Evolutionary conservation across 1,139 yeast genomes (phyloP).

Genomic region (Kazachstania sp.): DNA sequence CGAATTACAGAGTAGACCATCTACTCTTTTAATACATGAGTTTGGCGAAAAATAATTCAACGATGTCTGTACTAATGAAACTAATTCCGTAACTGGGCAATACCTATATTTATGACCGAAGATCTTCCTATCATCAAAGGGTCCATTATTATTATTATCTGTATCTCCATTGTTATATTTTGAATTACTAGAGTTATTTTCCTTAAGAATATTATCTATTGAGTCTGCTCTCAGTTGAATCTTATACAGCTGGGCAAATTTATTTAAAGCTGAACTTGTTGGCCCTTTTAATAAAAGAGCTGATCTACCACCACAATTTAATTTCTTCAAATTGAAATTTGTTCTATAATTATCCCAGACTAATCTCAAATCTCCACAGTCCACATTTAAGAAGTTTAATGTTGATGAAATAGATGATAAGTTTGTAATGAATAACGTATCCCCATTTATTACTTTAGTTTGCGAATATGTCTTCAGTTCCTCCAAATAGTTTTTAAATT

Average conservation of each 20-base stretch:
- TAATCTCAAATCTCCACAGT: conserved; percentile 49
- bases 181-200: too few species aligned
- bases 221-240: conserved; percentile 29
- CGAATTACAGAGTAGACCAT: conserved; percentile 71
- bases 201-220: neutral
- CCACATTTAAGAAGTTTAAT: conserved; percentile 60
- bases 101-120: neutral
- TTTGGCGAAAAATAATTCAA: conserved; percentile 70
- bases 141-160: neutral
- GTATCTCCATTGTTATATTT: neutral
- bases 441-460: conserved; percentile 44
- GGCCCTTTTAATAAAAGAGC: conserved; percentile 60
- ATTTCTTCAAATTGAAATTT: conserved; percentile 65
- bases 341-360: conserved; percentile 53
- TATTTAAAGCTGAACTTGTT: conserved; percentile 71
- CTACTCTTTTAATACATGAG: conserved; percentile 55
- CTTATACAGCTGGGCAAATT: conserved; percentile 68
- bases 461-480: conserved; percentile 53
- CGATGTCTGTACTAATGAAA: conserved; percentile 64
- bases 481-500: conserved; percentile 52
- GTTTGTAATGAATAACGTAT: conserved; percentile 70
- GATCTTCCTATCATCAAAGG: neutral
- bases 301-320: conserved; percentile 82
- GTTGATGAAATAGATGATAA: conserved; percentile 72
- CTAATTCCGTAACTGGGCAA: conserved; percentile 52